Base-by-base conservation (phyloP, 352 stramenopile species). In the Pythium utonaiense region DNA sequence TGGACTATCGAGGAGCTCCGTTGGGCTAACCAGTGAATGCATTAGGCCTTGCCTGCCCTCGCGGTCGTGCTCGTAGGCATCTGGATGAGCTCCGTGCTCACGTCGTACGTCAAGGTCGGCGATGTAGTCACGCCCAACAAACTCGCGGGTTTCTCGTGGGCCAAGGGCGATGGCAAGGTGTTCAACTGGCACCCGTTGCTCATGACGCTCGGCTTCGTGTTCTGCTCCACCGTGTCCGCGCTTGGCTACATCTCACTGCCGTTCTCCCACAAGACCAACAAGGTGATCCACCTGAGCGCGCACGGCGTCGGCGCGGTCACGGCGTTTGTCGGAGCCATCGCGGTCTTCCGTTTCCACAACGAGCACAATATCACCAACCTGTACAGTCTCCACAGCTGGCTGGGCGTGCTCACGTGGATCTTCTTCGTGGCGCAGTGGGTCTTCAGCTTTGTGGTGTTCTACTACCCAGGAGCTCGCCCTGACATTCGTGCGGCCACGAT, bases 101-200 rank as follows among this genome's bases (percentile, higher is more conserved):
- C 78, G 16, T 69, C 72, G 22, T 95, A 87, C 57, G 57, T 61
- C 9, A 77, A 78, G 24, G 60, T 56, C 0, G 77, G 73, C 50
- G 67, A 74, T 36, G 21, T 69, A 14, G 78, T 95, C 28, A 75
- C 67, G 25, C 58, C 53, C 27, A 83, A 40, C 58, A 53, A 69
- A 27, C 70, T 80, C n/a, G 70, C 79, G 6, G 86, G 86, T 6
- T 96, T 93, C 62, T 80, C 81, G 16, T 93, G 82, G 80, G 71
- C 48, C 34, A 60, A 74, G 27, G 75, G 72, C 22, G 81, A 93
- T 56, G 71, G 57, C 13, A 70, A 62, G 25, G 83, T 96, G 47
- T 96, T 96, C 68, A 93, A 93, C 54, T 96, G 86, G 85, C 86
- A 96, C 66, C 86, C 86, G 48, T 51, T 92, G 50, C 73, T 96